These are phyloP conservation scores for Leccinum subgranulosum DNA, from an alignment of 768 basidiomycete genomes.

Conservation along the genomic window DNA sequence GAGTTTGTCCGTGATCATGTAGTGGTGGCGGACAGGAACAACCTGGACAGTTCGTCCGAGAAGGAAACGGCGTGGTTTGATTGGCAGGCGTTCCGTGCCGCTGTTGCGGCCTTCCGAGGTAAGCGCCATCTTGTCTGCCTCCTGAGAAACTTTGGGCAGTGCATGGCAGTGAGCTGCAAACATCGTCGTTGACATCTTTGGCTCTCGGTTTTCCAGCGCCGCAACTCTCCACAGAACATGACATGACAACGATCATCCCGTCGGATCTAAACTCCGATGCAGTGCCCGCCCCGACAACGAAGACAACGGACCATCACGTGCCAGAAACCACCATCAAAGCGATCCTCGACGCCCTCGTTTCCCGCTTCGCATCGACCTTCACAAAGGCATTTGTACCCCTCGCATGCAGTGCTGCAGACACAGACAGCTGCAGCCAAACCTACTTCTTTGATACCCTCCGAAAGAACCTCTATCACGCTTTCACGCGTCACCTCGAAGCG, in stretches of 20 bases:
- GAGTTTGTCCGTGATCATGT: constrained; percentile 3
- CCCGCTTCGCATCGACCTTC: background rate
- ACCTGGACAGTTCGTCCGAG: background rate
- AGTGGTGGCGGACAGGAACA: background rate
- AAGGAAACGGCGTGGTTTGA: constrained; percentile 1
- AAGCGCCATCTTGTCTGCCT: background rate
- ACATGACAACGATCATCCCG: background rate
- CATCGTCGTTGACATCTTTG: background rate
- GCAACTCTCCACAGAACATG: background rate
- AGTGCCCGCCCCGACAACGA: background rate
- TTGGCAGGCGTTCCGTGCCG: background rate
- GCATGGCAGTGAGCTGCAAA: background rate
- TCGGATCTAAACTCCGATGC: background rate
- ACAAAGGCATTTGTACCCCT: background rate
- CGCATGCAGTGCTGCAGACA: no score
- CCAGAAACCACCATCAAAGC: background rate
- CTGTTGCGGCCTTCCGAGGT: constrained; percentile 1
- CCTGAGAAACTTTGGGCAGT: background rate
- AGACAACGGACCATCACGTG: background rate
- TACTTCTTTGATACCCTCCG: constrained; percentile 6
- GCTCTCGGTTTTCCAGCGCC: background rate
- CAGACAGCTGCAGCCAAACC: background rate
- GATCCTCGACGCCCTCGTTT: constrained; percentile 1
- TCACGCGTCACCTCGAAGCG: constrained; percentile 1
- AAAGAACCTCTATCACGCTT: constrained; percentile 1